phyloP scores from a whole-genome alignment of 139 green algal genomes.

The Ulvella scutata region DNA sequence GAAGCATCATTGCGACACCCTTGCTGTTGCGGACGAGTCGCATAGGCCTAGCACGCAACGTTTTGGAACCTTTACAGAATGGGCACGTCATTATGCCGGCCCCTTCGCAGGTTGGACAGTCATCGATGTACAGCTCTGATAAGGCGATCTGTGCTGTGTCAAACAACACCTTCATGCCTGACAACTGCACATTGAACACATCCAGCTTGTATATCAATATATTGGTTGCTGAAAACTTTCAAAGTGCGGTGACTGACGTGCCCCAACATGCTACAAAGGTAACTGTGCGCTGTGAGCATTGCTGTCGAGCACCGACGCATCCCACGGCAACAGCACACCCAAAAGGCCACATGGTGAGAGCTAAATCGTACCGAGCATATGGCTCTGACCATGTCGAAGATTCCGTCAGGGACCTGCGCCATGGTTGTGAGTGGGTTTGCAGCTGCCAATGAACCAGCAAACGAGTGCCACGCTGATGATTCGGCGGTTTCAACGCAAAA shows the following conservation, averaged over 20 bases:
- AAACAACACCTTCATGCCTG: not conserved
- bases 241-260: no score
- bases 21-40: not conserved
- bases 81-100: not conserved
- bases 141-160: not conserved
- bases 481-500: no score
- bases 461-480: no score
- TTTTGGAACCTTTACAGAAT: not conserved
- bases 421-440: no score
- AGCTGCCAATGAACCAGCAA: no score
- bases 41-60: not conserved
- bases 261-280: no score
- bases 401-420: not conserved
- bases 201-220: no score
- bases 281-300: no score
- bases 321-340: no score
- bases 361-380: conserved; percentile 5
- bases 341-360: no score
- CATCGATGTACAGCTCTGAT: not conserved
- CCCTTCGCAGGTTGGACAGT: not conserved
- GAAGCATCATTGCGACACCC: not conserved
- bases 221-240: no score
- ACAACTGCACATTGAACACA: not conserved
- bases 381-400: conserved; percentile 2
- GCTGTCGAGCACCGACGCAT: no score